Evolutionary conservation across 2,329 filamentous ascomycete genomes (phyloP).

Genomic region (Aureobasidium sp.): DNA sequence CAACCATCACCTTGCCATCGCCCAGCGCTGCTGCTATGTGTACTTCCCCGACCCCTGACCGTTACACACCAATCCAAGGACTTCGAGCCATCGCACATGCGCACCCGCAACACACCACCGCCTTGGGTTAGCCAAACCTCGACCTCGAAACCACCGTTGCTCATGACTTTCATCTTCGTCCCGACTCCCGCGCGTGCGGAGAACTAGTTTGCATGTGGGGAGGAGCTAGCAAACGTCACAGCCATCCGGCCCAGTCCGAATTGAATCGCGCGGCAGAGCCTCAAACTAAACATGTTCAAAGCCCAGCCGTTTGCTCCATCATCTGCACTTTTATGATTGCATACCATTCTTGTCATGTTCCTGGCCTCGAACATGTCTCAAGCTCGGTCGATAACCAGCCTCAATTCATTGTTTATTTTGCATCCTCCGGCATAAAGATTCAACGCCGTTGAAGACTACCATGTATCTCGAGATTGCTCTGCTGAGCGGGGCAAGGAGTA

Average conservation of each 20-base stretch:
- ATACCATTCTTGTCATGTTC: background rate
- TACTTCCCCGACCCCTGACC: background rate
- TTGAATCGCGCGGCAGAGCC: background rate
- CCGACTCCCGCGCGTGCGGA: background rate
- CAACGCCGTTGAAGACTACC: background rate
- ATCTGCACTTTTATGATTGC: background rate
- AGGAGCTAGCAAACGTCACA: background rate
- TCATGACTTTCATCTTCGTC: background rate
- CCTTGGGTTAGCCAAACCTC: background rate
- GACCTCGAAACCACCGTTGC: background rate
- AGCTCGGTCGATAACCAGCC: background rate
- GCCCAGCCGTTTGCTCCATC: background rate
- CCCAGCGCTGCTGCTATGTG: background rate
- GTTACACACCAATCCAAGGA: background rate
- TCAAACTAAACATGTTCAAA: background rate
- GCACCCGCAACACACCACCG: background rate
- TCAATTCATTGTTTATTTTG: background rate
- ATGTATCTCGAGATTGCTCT: background rate
- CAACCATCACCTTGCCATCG: background rate
- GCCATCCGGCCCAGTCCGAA: constrained; percentile 1
- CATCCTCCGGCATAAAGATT: background rate
- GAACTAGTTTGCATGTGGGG: background rate
- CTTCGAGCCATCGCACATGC: background rate
- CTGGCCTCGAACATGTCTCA: background rate
- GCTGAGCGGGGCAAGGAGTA: background rate